Conservation (phyloP, 192 early-diverging fungal genomes). For the Podila epigama region DNA sequence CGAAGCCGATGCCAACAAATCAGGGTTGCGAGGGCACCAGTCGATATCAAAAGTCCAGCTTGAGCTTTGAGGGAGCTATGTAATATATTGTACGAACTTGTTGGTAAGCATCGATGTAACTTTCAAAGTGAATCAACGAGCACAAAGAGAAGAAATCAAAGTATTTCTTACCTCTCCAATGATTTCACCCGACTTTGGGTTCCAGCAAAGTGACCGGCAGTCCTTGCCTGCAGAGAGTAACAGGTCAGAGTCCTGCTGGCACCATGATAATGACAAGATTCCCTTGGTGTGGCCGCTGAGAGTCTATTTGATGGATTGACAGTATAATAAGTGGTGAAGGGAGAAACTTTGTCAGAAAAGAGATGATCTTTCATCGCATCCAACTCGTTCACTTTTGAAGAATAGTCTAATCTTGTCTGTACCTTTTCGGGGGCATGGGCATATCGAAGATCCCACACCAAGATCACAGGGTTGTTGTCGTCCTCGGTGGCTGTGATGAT, state of each 20-base stretch:
- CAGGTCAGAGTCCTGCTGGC: slow-evolving; percentile 91
- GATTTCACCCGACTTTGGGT: slow-evolving; percentile 79
- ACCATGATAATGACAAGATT: slow-evolving; percentile 93
- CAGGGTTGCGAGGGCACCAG: slow-evolving; percentile 95
- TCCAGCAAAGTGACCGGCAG: slow-evolving; percentile 93
- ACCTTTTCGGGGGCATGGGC: slow-evolving; percentile 88
- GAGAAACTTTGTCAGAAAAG: too few relatives aligned
- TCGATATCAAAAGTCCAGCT: slow-evolving; percentile 98
- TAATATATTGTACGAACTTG: background rate
- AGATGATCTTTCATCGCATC: too few relatives aligned
- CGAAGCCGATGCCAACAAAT: slow-evolving; percentile 84
- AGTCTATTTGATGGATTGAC: too few relatives aligned
- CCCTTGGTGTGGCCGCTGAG: slow-evolving; percentile 91
- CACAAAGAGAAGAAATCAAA: too few relatives aligned
- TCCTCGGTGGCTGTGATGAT: slow-evolving; percentile 92
- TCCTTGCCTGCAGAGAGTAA: slow-evolving; percentile 96
- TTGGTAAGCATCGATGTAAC: background rate
- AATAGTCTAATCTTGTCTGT: too few relatives aligned
- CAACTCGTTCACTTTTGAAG: too few relatives aligned
- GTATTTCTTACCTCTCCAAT: slow-evolving; percentile 86
- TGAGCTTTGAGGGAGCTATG: slow-evolving; percentile 70
- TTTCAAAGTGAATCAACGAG: too few relatives aligned
- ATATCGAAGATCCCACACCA: slow-evolving; percentile 97
- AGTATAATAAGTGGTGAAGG: slow-evolving; percentile 5
- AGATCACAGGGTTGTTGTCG: slow-evolving; percentile 86